Evolutionary conservation across 805 yeast genomes (phyloP).

Genomic region (Candida xiaguanensis): DNA sequence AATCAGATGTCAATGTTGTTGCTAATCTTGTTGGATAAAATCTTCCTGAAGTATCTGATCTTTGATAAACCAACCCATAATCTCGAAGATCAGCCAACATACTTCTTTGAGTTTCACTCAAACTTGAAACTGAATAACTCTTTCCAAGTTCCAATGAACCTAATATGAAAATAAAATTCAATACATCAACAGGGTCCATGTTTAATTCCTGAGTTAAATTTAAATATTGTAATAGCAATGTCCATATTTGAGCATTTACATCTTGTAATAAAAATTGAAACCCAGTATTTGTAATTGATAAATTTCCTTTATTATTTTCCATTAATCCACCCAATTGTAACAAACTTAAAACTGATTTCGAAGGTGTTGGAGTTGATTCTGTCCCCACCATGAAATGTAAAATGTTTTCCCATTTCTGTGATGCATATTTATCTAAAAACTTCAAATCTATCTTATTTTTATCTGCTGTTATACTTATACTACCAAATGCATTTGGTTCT

Average conservation of each 20-base stretch:
- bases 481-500: slow-evolving; percentile 71
- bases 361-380: slow-evolving; percentile 63
- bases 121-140: slow-evolving; percentile 67
- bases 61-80: slow-evolving; percentile 80
- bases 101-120: slow-evolving; percentile 75
- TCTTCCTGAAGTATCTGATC: slow-evolving; percentile 49
- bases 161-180: slow-evolving; percentile 87
- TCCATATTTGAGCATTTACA: slow-evolving; percentile 93
- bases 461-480: slow-evolving; percentile 49
- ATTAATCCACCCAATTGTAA: slow-evolving; percentile 80
- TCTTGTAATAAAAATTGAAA: slow-evolving; percentile 93
- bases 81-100: slow-evolving; percentile 90
- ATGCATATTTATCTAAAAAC: slow-evolving; percentile 75
- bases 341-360: slow-evolving; percentile 75
- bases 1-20: slow-evolving; percentile 83
- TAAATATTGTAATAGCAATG: slow-evolving; percentile 79
- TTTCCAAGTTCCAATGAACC: slow-evolving; percentile 91
- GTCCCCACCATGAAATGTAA: slow-evolving; percentile 98
- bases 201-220: slow-evolving; percentile 77
- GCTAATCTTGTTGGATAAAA: slow-evolving; percentile 92
- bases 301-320: slow-evolving; percentile 42
- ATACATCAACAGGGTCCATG: slow-evolving; percentile 95
- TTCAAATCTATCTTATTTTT: slow-evolving; percentile 56
- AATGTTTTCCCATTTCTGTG: slow-evolving; percentile 90
- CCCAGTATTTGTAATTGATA: slow-evolving; percentile 84